Percentiles rank a stretch among this genome's conserved stretches.
phyloP scores from a whole-genome alignment of 2,329 filamentous ascomycete species.

The Scorias spongiosa region DNA sequence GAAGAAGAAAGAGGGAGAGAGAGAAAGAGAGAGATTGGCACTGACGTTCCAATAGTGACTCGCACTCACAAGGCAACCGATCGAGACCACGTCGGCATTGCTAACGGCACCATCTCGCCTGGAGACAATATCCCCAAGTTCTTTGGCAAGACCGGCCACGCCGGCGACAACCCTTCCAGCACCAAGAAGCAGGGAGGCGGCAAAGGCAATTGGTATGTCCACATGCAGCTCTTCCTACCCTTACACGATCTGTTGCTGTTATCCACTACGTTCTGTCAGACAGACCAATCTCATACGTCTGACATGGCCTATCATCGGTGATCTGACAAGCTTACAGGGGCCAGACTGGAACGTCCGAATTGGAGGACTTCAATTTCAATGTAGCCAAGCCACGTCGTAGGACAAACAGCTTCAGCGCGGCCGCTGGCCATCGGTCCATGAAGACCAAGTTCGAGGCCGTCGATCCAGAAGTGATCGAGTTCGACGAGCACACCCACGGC shows the following conservation, averaged over 20 bases:
- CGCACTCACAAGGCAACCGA: conserved; percentile 93
- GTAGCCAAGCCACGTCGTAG: conserved; percentile 76
- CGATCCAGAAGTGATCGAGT: conserved; percentile 76
- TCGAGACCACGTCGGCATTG: conserved; percentile 70
- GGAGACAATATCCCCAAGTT: conserved; percentile 73
- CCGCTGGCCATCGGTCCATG: conserved; percentile 57
- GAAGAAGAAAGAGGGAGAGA: too few species aligned
- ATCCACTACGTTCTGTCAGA: conserved; percentile 3
- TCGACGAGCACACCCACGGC: conserved; percentile 57
- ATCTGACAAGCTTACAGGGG: conserved; percentile 45
- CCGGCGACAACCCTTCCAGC: conserved; percentile 75
- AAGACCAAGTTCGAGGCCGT: conserved; percentile 94
- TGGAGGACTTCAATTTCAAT: conserved; percentile 70
- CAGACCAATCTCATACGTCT: neutral
- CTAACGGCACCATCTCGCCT: conserved; percentile 54
- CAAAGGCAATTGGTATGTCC: conserved; percentile 77
- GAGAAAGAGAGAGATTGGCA: too few species aligned
- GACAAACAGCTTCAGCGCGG: conserved; percentile 74
- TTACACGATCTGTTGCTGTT: neutral
- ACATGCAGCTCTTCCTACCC: neutral
- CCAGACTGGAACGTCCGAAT: conserved; percentile 57
- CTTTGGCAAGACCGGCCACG: conserved; percentile 77
- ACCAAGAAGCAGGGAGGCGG: conserved; percentile 93
- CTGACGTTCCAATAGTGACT: conserved; percentile 52
- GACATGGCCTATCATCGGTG: neutral